Conservation (phyloP, 106 monocot species). For the Allium fistulosum region DNA sequence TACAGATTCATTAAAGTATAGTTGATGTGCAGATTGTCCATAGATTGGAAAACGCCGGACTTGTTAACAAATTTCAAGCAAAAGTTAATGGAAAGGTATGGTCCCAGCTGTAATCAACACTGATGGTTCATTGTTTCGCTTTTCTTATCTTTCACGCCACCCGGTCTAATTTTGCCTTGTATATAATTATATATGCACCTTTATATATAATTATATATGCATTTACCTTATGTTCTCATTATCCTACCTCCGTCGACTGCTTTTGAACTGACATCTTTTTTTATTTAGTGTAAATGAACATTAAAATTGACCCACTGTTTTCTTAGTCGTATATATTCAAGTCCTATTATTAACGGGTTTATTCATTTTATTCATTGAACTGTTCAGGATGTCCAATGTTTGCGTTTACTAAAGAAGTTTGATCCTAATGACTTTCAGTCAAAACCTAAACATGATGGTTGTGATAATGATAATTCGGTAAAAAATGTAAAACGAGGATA, state of each 20-base stretch:
- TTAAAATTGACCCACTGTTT: not conserved
- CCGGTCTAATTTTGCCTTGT: not conserved
- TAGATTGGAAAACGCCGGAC: constrained; percentile 42
- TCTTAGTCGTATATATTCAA: not conserved
- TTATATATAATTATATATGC: not conserved
- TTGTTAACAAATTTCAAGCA: constrained; percentile 54
- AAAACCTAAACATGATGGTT: constrained; percentile 40
- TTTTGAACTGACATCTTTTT: constrained; percentile 3
- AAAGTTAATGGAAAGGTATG: constrained; percentile 42
- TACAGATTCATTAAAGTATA: not conserved
- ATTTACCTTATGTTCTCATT: not conserved
- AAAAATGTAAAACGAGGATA: constrained; percentile 58
- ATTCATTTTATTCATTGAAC: not conserved
- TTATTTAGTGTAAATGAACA: not conserved
- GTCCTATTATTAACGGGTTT: not conserved
- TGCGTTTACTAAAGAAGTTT: constrained; percentile 66
- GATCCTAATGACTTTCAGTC: constrained; percentile 67
- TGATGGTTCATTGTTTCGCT: not conserved
- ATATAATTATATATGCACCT: not conserved
- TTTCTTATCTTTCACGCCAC: not conserved
- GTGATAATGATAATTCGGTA: constrained; percentile 12
- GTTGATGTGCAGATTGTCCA: constrained; percentile 27
- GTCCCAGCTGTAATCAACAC: not conserved
- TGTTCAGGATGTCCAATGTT: constrained; percentile 61
- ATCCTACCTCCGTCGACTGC: not conserved